Evolutionary conservation across 208 protist genomes (phyloP), one percentile per base, ranked within the genome.

Genomic region (Leishmania amazonensis): DNA sequence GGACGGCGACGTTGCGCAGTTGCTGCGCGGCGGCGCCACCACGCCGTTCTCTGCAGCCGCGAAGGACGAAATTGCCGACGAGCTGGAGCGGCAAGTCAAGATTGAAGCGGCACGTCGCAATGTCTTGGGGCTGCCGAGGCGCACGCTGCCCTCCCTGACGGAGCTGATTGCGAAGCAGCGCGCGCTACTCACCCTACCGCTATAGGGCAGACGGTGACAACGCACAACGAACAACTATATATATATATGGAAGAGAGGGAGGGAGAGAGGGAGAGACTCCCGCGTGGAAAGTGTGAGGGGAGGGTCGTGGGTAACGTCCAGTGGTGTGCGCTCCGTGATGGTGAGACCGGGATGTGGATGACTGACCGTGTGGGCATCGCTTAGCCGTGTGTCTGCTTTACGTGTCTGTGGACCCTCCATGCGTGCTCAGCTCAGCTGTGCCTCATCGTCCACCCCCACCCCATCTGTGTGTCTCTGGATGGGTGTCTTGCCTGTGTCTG

Each of bases 141-240:
- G 94, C 35, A 81, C 68, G 38, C 88, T 93, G 67, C 94, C 94
- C 6, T 65, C 79, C 5, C 75, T 95, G 38, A 71, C 80, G 7
- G 90, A 94, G 70, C 81, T 97, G 7, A 81, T 93, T 7, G 94
- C 94, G 1, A 94, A 92, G 83, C 90, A 95, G 76, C 84, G 94
- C 8, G 92, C 91, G 1, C 83, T 97, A 3, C 81, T 91, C 31
- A 91, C 91, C 1, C 85, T 97, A 38, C 94, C 94, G 64, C 80
- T 86, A 40, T 97, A 88, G 85, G 19, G 21, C 24, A 54, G 51
- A 21, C 15, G 51, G 6, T 8, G 13, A 35, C 42, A 28, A 49
- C 38, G 1, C 11, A 42, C 31, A 42, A 3, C 53, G 13, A 62
- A 11, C 0, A 40, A 49, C 31, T 35, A 35, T 35, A 35, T 35